These are phyloP conservation scores for Neurospora cerealis DNA, from an alignment of 495 filamentous ascomycete species.

Conservation along the genomic window DNA sequence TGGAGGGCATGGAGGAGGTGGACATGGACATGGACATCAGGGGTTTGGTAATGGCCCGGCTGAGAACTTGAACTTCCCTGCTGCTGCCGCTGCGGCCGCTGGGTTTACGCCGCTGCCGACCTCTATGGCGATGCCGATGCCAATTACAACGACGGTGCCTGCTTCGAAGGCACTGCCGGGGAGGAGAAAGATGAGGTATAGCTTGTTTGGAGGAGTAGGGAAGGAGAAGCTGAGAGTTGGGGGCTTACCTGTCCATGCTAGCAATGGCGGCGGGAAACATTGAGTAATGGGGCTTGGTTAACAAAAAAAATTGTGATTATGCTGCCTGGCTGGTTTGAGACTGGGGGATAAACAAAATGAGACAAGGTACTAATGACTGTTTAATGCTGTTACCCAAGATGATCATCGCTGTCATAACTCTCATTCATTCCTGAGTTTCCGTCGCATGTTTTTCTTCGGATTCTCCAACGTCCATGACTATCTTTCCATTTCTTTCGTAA, in stretches of 20 bases:
- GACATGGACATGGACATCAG: neutral
- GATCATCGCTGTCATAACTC: neutral
- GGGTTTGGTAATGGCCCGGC: neutral
- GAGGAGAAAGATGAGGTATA: neutral
- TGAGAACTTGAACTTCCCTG: neutral
- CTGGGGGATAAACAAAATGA: neutral
- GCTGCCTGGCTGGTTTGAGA: neutral
- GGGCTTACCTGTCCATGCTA: neutral
- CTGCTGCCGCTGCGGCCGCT: neutral
- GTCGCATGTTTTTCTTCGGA: neutral
- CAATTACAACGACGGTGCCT: neutral
- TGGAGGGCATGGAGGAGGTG: neutral
- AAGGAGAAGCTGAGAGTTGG: neutral
- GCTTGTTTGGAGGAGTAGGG: neutral
- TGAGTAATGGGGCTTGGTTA: neutral
- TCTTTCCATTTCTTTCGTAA: neutral
- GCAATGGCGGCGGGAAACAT: neutral
- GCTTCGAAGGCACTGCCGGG: neutral
- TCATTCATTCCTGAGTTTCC: neutral
- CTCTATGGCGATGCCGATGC: neutral
- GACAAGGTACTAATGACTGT: neutral
- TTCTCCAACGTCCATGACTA: neutral
- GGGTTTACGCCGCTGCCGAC: neutral
- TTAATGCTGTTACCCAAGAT: neutral
- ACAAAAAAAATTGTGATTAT: neutral